Conservation (phyloP, 2,329 filamentous ascomycete species). For the Pestalotiopsis fici region DNA sequence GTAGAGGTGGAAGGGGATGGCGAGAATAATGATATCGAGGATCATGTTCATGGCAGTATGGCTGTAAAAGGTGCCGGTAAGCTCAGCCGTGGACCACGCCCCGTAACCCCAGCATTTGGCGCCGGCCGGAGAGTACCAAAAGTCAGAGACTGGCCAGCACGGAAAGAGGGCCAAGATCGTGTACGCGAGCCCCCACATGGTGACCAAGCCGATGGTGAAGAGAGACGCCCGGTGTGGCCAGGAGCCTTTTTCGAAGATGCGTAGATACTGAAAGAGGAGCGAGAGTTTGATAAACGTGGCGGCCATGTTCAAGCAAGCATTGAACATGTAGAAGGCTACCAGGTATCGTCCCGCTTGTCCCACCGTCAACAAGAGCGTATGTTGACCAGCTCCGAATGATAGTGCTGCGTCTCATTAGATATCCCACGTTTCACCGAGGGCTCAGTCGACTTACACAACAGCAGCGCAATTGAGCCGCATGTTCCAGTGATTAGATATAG, state of each 20-base stretch:
- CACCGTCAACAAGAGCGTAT: slow-evolving; percentile 10
- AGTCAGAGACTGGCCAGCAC: slow-evolving; percentile 30
- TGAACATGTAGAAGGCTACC: slow-evolving; percentile 11
- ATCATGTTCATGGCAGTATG: slow-evolving; percentile 24
- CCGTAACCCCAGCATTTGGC: slow-evolving; percentile 20
- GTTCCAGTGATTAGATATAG: slow-evolving; percentile 28
- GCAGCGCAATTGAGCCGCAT: slow-evolving; percentile 23
- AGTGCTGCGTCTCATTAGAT: neutral
- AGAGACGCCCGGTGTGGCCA: slow-evolving; percentile 22
- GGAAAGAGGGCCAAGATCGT: slow-evolving; percentile 29
- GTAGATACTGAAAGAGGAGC: slow-evolving; percentile 36
- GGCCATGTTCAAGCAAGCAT: slow-evolving; percentile 15
- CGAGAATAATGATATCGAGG: slow-evolving; percentile 23
- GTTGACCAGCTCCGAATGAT: slow-evolving; percentile 8
- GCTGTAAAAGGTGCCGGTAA: slow-evolving; percentile 20
- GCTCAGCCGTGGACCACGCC: slow-evolving; percentile 13
- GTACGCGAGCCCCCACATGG: slow-evolving; percentile 31
- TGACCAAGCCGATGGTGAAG: slow-evolving; percentile 22
- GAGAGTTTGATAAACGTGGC: slow-evolving; percentile 37
- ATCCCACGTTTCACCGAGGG: neutral
- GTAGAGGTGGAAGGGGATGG: slow-evolving; percentile 21
- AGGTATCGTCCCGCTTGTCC: slow-evolving; percentile 7
- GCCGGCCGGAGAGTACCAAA: slow-evolving; percentile 25
- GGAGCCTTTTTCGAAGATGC: slow-evolving; percentile 27
- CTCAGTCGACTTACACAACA: slow-evolving; percentile 16